A percentile compares a stretch with the other conserved stretches of the same genome.
Evolutionary conservation across 2,329 filamentous ascomycete genomes (phyloP).

Genomic region (Aspergillus tubingensis): DNA sequence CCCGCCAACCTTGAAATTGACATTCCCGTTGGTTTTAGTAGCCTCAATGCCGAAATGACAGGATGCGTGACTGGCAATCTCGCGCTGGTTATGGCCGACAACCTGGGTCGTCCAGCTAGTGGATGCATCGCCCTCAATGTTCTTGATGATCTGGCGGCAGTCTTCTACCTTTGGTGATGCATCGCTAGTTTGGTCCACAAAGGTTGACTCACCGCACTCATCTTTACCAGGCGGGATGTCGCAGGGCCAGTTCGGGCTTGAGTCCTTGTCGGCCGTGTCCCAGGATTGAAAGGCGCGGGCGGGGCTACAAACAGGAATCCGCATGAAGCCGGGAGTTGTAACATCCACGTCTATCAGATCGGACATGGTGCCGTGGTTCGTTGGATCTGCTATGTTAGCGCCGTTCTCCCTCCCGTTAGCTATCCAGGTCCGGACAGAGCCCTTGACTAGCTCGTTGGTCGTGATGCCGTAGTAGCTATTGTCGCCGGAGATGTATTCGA

Average conservation of each 20-base stretch:
- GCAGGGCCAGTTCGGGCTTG: conserved; percentile 18
- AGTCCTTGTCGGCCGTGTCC: conserved; percentile 24
- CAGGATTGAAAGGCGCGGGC: conserved; percentile 37
- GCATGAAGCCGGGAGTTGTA: conserved; percentile 40
- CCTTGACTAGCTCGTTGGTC: conserved; percentile 8
- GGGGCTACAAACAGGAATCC: conserved; percentile 43
- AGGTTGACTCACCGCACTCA: conserved; percentile 9
- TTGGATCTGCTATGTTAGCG: conserved; percentile 25
- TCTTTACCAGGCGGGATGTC: conserved; percentile 13
- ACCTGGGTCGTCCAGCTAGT: conserved; percentile 9
- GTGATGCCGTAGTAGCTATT: conserved; percentile 5
- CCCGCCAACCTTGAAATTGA: conserved; percentile 11
- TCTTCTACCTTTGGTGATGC: conserved; percentile 17
- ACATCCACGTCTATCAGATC: conserved; percentile 32
- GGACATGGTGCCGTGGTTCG: conserved; percentile 23
- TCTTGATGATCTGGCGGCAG: conserved; percentile 19
- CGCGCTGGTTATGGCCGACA: conserved; percentile 8
- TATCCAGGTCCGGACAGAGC: conserved; percentile 14
- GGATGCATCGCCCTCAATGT: conserved; percentile 17
- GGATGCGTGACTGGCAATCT: background rate
- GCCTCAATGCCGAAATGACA: conserved; percentile 17
- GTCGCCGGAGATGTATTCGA: background rate
- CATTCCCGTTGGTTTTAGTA: conserved; percentile 10
- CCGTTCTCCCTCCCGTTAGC: conserved; percentile 38
- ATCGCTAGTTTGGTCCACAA: conserved; percentile 28